Evolutionary conservation across 805 yeast species (phyloP), one percentile per base, ranked within the genome.

Genomic region (Starmerella apis): DNA sequence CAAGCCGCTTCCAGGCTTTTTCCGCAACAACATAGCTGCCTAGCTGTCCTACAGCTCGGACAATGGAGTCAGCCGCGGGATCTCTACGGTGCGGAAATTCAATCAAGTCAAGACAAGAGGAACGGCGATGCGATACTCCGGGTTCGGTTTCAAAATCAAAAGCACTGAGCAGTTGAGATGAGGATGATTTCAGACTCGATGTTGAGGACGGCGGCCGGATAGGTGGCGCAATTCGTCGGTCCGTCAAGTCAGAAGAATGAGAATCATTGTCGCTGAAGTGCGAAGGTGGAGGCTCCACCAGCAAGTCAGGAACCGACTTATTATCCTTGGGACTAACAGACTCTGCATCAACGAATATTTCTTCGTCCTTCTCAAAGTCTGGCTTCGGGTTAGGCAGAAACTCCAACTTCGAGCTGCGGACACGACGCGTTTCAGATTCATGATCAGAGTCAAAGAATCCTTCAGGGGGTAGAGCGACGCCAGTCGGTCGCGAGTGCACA

Each of bases 1-100:
- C 74, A 49, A 86, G 71, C 32, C 75, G 78, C 53, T 77, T 76
- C 16, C 75, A 72, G 0, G 86, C 80, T 32, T 73, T 72, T 45
- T 77, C 73, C 32, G 77, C 66, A 28, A 71, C 60, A 16, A 76
- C 70, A 51, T 74, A 78, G 55, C 80, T 81, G 46, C 80, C 75
- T 52, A 82, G 63, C 55, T 75, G 73, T 43, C 78, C 75, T 16
- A 83, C 70, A 0, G 64, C 63, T 14, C 47, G 30, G 38, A 64
- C 45, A 8, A 65, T 57, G 33, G 39, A 49, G 46, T 54, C 54
- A 9, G 39, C 36, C 8, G 47, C 35, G 24, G 46, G 46, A 20
- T 51, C 54, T 5, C 35, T 30, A 10, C 41, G 42, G 23, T 37
- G 33, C 18, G 54, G 49, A 35, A 46, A 47, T 24, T 51, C 53